phyloP scores from a whole-genome alignment of 108 stramenopile species.

The Conticribra guillardii region DNA sequence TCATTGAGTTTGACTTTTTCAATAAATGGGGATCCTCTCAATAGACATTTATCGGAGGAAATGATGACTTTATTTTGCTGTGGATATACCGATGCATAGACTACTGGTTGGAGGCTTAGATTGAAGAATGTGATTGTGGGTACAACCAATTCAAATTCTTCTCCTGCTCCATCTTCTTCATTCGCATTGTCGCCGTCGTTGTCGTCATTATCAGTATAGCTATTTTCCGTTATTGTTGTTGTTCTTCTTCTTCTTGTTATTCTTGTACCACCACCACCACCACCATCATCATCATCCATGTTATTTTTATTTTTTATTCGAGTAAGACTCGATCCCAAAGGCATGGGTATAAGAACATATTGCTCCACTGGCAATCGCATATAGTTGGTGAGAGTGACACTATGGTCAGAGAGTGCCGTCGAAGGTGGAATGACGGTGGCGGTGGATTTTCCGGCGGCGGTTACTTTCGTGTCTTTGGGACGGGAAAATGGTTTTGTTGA shows the following conservation, averaged over 20 bases:
- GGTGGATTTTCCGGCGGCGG: slow-evolving; percentile 27
- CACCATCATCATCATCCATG: too few relatives aligned
- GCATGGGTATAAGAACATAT: slow-evolving; percentile 55
- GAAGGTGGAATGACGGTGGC: slow-evolving; percentile 18
- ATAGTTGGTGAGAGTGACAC: slow-evolving; percentile 42
- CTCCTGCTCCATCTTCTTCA: not conserved
- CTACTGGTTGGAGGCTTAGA: slow-evolving; percentile 42
- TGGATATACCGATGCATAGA: slow-evolving; percentile 38
- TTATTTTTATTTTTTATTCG: slow-evolving; percentile 1
- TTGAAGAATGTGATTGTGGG: slow-evolving; percentile 48
- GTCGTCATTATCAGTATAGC: too few relatives aligned
- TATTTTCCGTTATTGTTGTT: too few relatives aligned
- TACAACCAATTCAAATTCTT: slow-evolving; percentile 45
- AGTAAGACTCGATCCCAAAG: slow-evolving; percentile 41
- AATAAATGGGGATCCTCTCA: slow-evolving; percentile 48
- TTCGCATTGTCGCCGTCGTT: too few relatives aligned
- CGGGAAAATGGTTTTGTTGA: too few relatives aligned
- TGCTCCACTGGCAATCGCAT: slow-evolving; percentile 54
- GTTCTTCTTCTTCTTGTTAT: too few relatives aligned
- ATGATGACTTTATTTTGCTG: slow-evolving; percentile 32
- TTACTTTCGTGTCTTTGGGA: slow-evolving; percentile 35
- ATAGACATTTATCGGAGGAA: slow-evolving; percentile 35
- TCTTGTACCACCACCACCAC: too few relatives aligned
- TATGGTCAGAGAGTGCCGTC: slow-evolving; percentile 14
- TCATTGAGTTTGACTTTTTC: slow-evolving; percentile 50